Conservation (phyloP, 352 stramenopile genomes). For the Thalassiosira mediterranea region DNA sequence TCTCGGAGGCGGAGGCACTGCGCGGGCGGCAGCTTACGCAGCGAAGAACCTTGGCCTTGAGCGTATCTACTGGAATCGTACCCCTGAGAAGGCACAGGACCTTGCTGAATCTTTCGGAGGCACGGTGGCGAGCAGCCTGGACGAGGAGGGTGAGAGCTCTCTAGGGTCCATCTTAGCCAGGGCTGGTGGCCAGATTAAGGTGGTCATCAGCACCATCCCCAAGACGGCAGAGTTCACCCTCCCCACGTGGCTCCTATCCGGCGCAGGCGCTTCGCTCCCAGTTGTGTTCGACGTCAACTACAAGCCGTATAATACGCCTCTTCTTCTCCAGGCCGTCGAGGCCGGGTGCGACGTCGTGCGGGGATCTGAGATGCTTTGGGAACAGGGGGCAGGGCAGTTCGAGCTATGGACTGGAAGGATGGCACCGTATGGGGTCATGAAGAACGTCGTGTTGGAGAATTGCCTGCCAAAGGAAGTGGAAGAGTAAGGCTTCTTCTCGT, state of each 20-base stretch:
- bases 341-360: slow-evolving; percentile 90
- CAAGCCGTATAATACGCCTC: slow-evolving; percentile 93
- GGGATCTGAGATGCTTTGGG: slow-evolving; percentile 97
- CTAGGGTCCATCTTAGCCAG: slow-evolving; percentile 44
- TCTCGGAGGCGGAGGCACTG: slow-evolving; percentile 92
- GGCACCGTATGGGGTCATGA: slow-evolving; percentile 84
- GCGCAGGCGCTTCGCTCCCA: slow-evolving; percentile 67
- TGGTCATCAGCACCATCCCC: slow-evolving; percentile 96
- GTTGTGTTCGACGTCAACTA: slow-evolving; percentile 98
- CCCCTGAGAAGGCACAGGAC: slow-evolving; percentile 89
- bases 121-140: slow-evolving; percentile 73
- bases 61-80: slow-evolving; percentile 96
- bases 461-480: slow-evolving; percentile 63
- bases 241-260: slow-evolving; percentile 71
- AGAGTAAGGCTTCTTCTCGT: no score
- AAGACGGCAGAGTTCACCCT: slow-evolving; percentile 86
- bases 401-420: slow-evolving; percentile 89
- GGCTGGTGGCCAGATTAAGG: slow-evolving; percentile 72
- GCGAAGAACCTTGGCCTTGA: slow-evolving; percentile 77
- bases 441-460: slow-evolving; percentile 83
- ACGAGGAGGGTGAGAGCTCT: slow-evolving; percentile 33
- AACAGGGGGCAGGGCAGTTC: slow-evolving; percentile 97
- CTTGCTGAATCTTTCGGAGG: slow-evolving; percentile 89
- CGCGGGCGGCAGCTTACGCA: slow-evolving; percentile 92
- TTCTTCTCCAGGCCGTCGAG: slow-evolving; percentile 89